A percentile compares a stretch with the other conserved stretches of the same genome.
These are phyloP conservation scores for Lentinus polychrous DNA, from an alignment of 1,284 basidiomycete genomes.

Conservation along the genomic window DNA sequence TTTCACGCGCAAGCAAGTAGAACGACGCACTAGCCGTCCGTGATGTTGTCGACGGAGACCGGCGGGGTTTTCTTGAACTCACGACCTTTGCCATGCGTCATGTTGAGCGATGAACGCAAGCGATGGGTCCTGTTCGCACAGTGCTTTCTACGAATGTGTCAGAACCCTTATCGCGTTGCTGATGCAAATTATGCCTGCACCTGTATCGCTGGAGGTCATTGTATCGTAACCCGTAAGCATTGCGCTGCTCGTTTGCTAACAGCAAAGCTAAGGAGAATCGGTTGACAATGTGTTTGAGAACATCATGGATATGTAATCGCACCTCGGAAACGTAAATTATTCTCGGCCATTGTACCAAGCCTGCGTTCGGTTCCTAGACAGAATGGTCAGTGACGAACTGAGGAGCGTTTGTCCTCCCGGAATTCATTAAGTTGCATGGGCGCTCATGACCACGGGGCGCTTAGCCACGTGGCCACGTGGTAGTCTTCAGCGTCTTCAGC, in stretches of 20 bases:
- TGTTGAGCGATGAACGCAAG: slow-evolving; percentile 74
- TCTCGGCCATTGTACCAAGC: background rate
- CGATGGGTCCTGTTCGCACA: slow-evolving; percentile 89
- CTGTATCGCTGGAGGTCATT: slow-evolving; percentile 83
- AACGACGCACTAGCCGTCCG: slow-evolving; percentile 74
- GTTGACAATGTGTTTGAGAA: too few relatives aligned
- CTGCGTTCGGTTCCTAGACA: too few relatives aligned
- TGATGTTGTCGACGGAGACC: slow-evolving; percentile 57
- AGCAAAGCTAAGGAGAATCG: slow-evolving; percentile 53
- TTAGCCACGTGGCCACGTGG: too few relatives aligned
- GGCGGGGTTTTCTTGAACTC: slow-evolving; percentile 80
- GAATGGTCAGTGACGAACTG: too few relatives aligned
- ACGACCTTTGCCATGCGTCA: slow-evolving; percentile 85
- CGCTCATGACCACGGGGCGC: too few relatives aligned
- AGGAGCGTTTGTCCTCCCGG: too few relatives aligned
- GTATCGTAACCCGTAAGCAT: slow-evolving; percentile 85
- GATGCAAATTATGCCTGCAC: slow-evolving; percentile 31
- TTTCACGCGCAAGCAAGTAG: background rate
- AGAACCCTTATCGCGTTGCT: background rate
- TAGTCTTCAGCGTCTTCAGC: too few relatives aligned
- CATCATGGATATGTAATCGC: background rate
- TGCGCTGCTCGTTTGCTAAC: slow-evolving; percentile 85
- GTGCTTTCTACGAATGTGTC: slow-evolving; percentile 57
- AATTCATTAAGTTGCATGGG: too few relatives aligned
- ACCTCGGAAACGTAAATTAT: background rate